Evolutionary conservation across 345 rosid genomes (phyloP), one percentile per base, ranked within the genome.

Genomic region (Cardamine resedifolia): DNA sequence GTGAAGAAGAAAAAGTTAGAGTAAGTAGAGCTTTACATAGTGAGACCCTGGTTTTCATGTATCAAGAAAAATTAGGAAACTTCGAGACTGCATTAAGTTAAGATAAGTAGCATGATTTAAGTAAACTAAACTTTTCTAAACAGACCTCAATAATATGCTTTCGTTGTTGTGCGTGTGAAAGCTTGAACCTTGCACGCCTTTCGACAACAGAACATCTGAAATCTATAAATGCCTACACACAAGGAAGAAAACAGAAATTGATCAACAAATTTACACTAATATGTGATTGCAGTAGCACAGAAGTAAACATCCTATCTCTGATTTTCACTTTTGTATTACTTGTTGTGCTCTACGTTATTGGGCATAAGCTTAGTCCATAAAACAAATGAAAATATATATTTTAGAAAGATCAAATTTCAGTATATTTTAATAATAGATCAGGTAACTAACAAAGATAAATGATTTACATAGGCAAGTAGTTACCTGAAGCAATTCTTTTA

Each of bases 161-260:
- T 74, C 96, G 90, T 15, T 89, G 87, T 61, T 84, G 86, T 15
- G 97, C 92, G 55, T 87, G 96, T 30, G 91, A 83, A 74, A 88
- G 95, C 87, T 87, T 94, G 85, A 82, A 89, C 73, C 75, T 82
- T 24, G 92, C 89, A 39, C 98, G 95, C 68, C 98, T 89, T 83
- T 88, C 96, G 24, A 91, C 90, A 64, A 87, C 96, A 80, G 96
- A 85, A 77, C 96, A 94, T 79, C 98, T 84, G 75, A 94, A 94
- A 24, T 94, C 93, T 69, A 94, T 79, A 83, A 94, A 94, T 44
- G 91, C 95, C 97, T 91, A 48, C 51, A 73, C 47, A 55, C 33
- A 31, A 10, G 38, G 66, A 58, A 6, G 38, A 31, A 30, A 58
- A 74, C 55, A 68, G 21, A 56, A 34, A 55, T 20, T n/a, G 7